Evolutionary conservation across 352 stramenopile species (phyloP).

Genomic region (Halophytophthora polymorphica): DNA sequence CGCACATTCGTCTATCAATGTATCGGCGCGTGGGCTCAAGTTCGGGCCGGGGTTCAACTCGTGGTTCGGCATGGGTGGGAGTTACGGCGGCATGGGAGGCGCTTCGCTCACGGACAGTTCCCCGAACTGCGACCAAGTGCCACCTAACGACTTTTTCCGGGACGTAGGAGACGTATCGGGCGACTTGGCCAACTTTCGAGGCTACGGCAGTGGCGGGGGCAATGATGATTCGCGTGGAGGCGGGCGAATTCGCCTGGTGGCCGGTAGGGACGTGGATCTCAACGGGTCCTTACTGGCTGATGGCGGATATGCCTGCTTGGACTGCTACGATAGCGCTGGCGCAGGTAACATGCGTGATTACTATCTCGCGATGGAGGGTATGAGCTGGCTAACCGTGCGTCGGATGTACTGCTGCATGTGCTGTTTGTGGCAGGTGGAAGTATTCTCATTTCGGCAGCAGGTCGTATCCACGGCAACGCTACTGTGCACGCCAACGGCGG

Average conservation of each 20-base stretch:
- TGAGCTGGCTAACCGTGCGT: background rate
- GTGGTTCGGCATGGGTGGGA: conserved; percentile 58
- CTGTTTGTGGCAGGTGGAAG: conserved; percentile 35
- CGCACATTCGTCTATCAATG: conserved; percentile 44
- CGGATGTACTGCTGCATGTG: background rate
- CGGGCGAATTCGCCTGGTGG: conserved; percentile 51
- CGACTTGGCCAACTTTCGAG: conserved; percentile 61
- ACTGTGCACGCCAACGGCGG: conserved; percentile 55
- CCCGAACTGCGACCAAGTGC: conserved; percentile 49
- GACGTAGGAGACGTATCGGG: conserved; percentile 61
- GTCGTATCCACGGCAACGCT: conserved; percentile 37
- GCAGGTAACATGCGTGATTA: conserved; percentile 21
- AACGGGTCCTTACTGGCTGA: conserved; percentile 68
- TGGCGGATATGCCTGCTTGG: conserved; percentile 45
- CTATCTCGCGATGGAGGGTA: background rate
- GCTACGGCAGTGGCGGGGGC: conserved; percentile 79
- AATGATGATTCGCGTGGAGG: conserved; percentile 57
- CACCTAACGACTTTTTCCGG: conserved; percentile 56
- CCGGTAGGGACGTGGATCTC: conserved; percentile 34
- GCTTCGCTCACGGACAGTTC: conserved; percentile 42
- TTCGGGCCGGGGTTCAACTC: conserved; percentile 84
- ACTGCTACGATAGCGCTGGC: conserved; percentile 62
- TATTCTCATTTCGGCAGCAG: conserved; percentile 34
- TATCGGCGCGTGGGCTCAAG: conserved; percentile 60
- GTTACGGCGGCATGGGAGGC: conserved; percentile 76